These are phyloP conservation scores for Leptographium lundbergii DNA, from an alignment of 2,329 filamentous ascomycete species.

Conservation along the genomic window DNA sequence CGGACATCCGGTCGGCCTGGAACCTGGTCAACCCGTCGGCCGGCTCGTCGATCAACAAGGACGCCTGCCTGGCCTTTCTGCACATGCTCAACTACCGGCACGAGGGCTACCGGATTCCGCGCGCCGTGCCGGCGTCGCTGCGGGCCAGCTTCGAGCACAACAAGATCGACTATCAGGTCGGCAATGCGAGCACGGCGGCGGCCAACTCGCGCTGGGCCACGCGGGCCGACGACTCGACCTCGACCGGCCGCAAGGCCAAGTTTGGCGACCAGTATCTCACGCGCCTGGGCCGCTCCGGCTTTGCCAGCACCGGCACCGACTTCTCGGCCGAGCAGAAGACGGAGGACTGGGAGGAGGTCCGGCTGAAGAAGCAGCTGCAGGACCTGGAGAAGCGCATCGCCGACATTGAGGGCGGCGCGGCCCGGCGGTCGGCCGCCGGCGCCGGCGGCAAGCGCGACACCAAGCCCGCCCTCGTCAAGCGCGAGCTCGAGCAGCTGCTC, in stretches of 20 bases:
- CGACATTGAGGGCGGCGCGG: constrained; percentile 63
- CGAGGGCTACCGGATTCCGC: constrained; percentile 87
- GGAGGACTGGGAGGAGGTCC: constrained; percentile 96
- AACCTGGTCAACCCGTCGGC: constrained; percentile 94
- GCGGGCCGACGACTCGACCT: constrained; percentile 65
- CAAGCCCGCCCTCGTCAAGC: constrained; percentile 84
- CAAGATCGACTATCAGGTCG: constrained; percentile 90
- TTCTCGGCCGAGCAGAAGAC: constrained; percentile 66
- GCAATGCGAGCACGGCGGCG: constrained; percentile 52
- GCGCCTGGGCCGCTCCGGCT: constrained; percentile 70
- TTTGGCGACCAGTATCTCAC: constrained; percentile 96
- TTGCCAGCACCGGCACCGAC: constrained; percentile 77
- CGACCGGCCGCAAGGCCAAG: constrained; percentile 84
- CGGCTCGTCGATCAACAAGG: constrained; percentile 74
- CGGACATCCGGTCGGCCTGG: constrained; percentile 84
- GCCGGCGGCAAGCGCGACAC: constrained; percentile 52
- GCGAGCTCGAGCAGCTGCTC: constrained; percentile 83
- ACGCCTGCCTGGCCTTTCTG: constrained; percentile 85
- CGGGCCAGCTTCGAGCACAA: constrained; percentile 88
- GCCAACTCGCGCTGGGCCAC: constrained; percentile 61
- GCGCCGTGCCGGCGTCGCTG: constrained; percentile 81
- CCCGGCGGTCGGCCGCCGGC: constrained; percentile 27
- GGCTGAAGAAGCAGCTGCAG: constrained; percentile 80
- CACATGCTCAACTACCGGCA: constrained; percentile 95
- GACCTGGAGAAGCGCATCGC: constrained; percentile 83